Evolutionary conservation across 2,329 filamentous ascomycete species (phyloP).

Genomic region (Paecilomyces fulvus): DNA sequence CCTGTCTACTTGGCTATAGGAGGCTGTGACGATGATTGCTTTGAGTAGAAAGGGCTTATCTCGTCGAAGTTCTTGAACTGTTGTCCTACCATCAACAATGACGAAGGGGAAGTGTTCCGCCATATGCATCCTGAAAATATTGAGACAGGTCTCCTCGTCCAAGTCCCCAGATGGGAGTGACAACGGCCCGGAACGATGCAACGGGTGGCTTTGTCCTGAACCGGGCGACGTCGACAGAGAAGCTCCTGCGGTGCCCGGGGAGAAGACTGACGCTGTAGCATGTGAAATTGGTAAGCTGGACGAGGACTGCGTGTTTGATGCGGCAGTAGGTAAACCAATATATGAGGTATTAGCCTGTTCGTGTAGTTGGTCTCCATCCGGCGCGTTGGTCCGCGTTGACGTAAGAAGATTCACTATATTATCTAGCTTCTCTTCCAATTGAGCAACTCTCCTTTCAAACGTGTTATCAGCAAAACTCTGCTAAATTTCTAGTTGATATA

Average conservation of each 20-base stretch:
- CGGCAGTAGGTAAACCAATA: not conserved
- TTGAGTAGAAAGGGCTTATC: constrained; percentile 23
- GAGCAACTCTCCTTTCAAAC: constrained; percentile 5
- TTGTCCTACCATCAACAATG: constrained; percentile 1
- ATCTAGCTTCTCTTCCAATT: constrained; percentile 6
- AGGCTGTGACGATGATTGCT: constrained; percentile 17
- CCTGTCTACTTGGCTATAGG: constrained; percentile 14
- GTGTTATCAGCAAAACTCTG: not conserved
- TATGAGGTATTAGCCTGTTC: not conserved
- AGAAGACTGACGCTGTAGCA: not conserved
- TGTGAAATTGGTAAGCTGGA: not conserved
- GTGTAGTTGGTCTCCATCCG: constrained; percentile 2
- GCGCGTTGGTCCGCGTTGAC: not conserved
- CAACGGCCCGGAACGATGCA: not conserved
- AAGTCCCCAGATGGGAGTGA: not conserved
- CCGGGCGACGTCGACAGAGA: not conserved
- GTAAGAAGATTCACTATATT: constrained; percentile 4
- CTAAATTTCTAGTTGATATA: not conserved
- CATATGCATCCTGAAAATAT: constrained; percentile 1
- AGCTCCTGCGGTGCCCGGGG: not conserved
- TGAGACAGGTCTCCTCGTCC: constrained; percentile 1
- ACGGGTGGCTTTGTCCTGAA: not conserved
- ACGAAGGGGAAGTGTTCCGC: constrained; percentile 5
- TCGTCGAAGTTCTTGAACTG: constrained; percentile 4
- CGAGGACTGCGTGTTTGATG: not conserved